phyloP scores from a whole-genome alignment of 2,329 filamentous ascomycete genomes.

The Trichoderma simmonsii region DNA sequence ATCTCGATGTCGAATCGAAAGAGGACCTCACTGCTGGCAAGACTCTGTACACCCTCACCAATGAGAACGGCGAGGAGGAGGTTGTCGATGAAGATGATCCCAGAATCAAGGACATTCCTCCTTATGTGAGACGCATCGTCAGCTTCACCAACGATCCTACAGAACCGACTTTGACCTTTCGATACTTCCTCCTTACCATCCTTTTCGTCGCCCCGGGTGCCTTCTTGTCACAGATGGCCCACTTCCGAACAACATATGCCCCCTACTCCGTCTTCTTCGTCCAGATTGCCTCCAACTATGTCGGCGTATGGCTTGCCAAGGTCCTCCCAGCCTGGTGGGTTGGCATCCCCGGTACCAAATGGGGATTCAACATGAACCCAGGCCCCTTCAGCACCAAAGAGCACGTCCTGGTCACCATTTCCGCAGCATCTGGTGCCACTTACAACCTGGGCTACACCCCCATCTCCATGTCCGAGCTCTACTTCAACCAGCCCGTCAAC shows the following conservation, averaged over 20 bases:
- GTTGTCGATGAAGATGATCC: conserved; percentile 45
- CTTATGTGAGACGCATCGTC: conserved; percentile 51
- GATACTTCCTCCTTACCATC: conserved; percentile 54
- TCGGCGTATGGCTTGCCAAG: conserved; percentile 51
- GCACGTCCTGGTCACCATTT: conserved; percentile 55
- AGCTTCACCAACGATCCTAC: conserved; percentile 55
- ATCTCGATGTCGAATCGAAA: conserved; percentile 19
- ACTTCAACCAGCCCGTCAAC: conserved; percentile 51
- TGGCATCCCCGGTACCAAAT: conserved; percentile 44
- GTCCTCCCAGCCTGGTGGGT: conserved; percentile 47
- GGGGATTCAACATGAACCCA: conserved; percentile 52
- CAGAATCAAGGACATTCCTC: conserved; percentile 51
- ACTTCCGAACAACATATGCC: conserved; percentile 55
- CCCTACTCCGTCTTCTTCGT: conserved; percentile 62
- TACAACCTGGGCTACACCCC: conserved; percentile 51
- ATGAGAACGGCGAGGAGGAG: conserved; percentile 27
- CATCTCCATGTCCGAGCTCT: conserved; percentile 54
- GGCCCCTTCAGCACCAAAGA: conserved; percentile 57
- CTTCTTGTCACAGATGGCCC: conserved; percentile 54
- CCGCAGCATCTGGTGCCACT: conserved; percentile 50
- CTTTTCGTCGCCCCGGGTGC: conserved; percentile 57
- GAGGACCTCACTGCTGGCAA: conserved; percentile 10
- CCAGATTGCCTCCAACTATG: conserved; percentile 55
- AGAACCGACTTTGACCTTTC: conserved; percentile 56
- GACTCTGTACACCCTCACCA: conserved; percentile 21